Percentiles rank a stretch among this genome's conserved stretches.
These are phyloP conservation scores for Dalechampia spathulata DNA, from an alignment of 441 rosid species.

Conservation along the genomic window DNA sequence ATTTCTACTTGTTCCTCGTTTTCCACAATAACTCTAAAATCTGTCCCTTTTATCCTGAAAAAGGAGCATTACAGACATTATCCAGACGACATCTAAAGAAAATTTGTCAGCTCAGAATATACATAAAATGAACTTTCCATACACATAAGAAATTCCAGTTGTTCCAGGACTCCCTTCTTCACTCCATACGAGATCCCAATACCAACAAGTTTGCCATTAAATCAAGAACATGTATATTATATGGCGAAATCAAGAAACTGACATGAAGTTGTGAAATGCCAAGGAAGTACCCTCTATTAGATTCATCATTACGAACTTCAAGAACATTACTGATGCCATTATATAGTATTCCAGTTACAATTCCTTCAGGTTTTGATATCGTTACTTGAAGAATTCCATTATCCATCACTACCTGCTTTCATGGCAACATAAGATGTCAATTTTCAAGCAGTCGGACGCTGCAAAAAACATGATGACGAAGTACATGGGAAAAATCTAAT, in stretches of 20 bases:
- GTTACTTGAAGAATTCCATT: constrained; percentile 45
- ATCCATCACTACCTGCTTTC: constrained; percentile 42
- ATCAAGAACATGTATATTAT: background rate
- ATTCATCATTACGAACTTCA: constrained; percentile 42
- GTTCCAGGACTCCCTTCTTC: constrained; percentile 45
- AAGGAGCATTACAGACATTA: too few relatives aligned
- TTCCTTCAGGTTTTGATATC: constrained; percentile 40
- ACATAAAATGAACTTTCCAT: background rate
- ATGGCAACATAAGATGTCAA: background rate
- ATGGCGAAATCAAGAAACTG: too few relatives aligned
- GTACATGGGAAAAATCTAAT: background rate
- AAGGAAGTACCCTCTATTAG: constrained; percentile 47
- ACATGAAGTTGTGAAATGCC: too few relatives aligned
- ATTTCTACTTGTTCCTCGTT: constrained; percentile 60
- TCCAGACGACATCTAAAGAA: too few relatives aligned
- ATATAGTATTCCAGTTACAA: constrained; percentile 40
- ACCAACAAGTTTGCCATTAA: constrained; percentile 27
- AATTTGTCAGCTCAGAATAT: too few relatives aligned
- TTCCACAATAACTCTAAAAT: constrained; percentile 46
- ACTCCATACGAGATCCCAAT: constrained; percentile 91
- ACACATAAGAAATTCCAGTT: constrained; percentile 45
- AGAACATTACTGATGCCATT: constrained; percentile 68
- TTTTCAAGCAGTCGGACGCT: background rate
- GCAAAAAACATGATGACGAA: too few relatives aligned
- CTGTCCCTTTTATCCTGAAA: constrained; percentile 57